Percentiles rank a stretch among this genome's conserved stretches.
Conservation (phyloP, 805 yeast genomes). For the Candida schatavii region DNA sequence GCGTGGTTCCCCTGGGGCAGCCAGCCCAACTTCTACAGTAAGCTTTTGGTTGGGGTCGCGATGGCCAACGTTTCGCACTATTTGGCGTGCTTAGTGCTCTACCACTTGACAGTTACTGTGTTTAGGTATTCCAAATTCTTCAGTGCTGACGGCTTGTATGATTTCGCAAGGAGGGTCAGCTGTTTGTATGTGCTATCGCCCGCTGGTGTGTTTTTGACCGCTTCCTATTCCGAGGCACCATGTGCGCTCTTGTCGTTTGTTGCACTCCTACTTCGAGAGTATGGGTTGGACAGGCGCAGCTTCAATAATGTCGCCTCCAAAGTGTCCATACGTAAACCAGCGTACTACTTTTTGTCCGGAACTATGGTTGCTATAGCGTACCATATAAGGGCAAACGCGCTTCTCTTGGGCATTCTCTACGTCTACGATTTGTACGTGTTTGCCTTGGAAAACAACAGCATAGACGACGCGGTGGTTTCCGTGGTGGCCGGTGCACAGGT, state of each 20-base stretch:
- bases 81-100: constrained; percentile 46
- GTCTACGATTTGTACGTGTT: constrained; percentile 50
- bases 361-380: constrained; percentile 53
- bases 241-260: constrained; percentile 59
- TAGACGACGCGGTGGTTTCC: constrained; percentile 23
- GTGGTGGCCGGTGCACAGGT: constrained; percentile 58
- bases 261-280: constrained; percentile 54
- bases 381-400: constrained; percentile 71
- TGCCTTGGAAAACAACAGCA: constrained; percentile 5
- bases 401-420: constrained; percentile 68
- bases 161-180: constrained; percentile 31
- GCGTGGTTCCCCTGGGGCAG: constrained; percentile 16
- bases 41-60: constrained; percentile 45
- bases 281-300: constrained; percentile 20
- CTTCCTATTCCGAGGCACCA: constrained; percentile 74
- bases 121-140: constrained; percentile 21
- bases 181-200: constrained; percentile 61
- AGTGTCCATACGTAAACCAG: constrained; percentile 18
- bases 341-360: constrained; percentile 48
- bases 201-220: constrained; percentile 73
- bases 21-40: constrained; percentile 37
- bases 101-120: constrained; percentile 41
- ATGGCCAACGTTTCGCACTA: constrained; percentile 55
- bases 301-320: constrained; percentile 13
- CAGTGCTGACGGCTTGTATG: constrained; percentile 16